phyloP scores from a whole-genome alignment of 352 stramenopile genomes.

The Phytophthora melonis region DNA sequence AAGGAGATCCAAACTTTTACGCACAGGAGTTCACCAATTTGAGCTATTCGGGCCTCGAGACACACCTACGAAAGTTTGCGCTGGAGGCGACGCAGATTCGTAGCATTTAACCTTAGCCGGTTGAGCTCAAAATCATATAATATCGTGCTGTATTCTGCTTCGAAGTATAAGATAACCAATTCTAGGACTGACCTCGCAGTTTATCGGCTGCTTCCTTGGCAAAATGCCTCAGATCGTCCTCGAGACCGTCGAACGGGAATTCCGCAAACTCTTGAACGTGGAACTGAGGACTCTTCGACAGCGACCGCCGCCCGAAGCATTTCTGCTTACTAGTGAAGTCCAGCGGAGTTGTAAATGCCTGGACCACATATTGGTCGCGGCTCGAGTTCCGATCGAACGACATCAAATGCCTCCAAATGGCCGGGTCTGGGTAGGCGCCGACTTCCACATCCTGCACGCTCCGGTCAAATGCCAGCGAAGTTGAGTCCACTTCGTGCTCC shows the following conservation, averaged over 20 bases:
- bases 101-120: neutral
- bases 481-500: neutral
- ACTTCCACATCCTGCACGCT: no score
- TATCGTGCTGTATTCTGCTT: no score
- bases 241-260: constrained; percentile 16
- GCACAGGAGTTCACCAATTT: constrained; percentile 11
- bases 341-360: constrained; percentile 51
- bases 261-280: constrained; percentile 11
- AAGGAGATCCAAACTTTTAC: constrained; percentile 36
- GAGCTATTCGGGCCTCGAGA: constrained; percentile 13
- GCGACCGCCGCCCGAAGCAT: constrained; percentile 54
- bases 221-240: constrained; percentile 23
- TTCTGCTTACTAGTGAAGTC: constrained; percentile 54
- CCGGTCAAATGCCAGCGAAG: neutral
- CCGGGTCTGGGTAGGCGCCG: constrained; percentile 39
- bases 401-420: constrained; percentile 69
- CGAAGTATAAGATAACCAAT: no score
- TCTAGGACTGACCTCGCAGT: no score
- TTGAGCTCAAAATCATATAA: neutral
- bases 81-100: constrained; percentile 4
- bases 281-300: constrained; percentile 28
- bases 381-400: constrained; percentile 54
- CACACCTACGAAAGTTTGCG: constrained; percentile 8
- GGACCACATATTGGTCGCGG: constrained; percentile 52
- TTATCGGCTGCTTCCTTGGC: constrained; percentile 14